A percentile compares a stretch with the other conserved stretches of the same genome.
These are phyloP conservation scores for Sphagnum fallax DNA, from an alignment of 228 moss, liverwort and hornwort genomes.

Conservation along the genomic window DNA sequence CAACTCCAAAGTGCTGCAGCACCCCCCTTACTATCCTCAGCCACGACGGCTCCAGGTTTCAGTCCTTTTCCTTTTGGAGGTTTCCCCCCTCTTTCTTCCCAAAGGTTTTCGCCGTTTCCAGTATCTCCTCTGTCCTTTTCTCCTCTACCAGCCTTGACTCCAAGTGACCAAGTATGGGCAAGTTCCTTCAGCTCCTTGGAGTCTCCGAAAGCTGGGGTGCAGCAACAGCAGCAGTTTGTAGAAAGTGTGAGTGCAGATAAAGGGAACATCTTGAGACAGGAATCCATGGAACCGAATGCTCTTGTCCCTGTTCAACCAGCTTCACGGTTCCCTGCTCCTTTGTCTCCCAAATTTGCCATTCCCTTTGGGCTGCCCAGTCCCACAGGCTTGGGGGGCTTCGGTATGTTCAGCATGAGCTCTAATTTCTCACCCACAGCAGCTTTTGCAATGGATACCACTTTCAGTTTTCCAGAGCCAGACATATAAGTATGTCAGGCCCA, in stretches of 20 bases:
- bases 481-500: conserved; percentile 47
- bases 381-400: conserved; percentile 52
- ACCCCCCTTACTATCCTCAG: conserved; percentile 23
- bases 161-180: conserved; percentile 82
- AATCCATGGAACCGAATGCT: conserved; percentile 7
- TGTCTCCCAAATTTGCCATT: conserved; percentile 41
- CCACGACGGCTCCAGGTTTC: conserved; percentile 32
- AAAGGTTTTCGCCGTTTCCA: conserved; percentile 42
- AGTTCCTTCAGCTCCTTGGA: conserved; percentile 59
- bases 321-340: conserved; percentile 39
- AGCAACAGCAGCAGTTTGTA: conserved; percentile 55
- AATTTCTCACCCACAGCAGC: conserved; percentile 66
- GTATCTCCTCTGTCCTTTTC: conserved; percentile 80
- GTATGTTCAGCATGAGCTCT: conserved; percentile 60
- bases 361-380: conserved; percentile 75
- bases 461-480: conserved; percentile 77
- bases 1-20: not conserved
- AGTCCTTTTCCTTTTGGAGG: conserved; percentile 39
- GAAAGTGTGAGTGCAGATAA: conserved; percentile 17
- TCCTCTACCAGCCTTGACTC: conserved; percentile 76
- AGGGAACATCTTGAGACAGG: conserved; percentile 15
- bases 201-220: conserved; percentile 64
- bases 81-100: conserved; percentile 55
- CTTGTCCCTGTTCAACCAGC: conserved; percentile 14
- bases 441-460: conserved; percentile 57